Conservation (phyloP, 345 rosid genomes). For the Citrus australasica region DNA sequence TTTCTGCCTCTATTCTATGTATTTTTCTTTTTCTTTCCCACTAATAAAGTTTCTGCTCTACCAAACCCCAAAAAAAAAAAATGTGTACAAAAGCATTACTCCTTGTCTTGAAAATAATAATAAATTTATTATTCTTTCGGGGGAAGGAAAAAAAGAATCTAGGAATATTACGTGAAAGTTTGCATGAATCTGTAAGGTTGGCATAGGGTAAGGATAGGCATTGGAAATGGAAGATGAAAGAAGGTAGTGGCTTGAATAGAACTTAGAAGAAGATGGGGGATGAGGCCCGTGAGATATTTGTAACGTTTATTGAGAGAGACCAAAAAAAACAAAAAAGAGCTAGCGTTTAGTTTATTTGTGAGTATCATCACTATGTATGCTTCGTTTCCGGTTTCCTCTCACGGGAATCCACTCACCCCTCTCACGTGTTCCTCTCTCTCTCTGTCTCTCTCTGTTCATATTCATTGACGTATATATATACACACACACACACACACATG, state of each 20-base stretch:
- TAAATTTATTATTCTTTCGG: no score
- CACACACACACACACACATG: neutral
- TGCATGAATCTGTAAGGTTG: neutral
- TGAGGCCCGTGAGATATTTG: constrained; percentile 12
- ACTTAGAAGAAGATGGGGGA: neutral
- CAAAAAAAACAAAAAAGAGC: neutral
- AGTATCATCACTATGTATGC: neutral
- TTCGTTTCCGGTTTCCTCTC: constrained; percentile 28
- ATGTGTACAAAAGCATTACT: no score
- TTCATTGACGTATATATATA: neutral
- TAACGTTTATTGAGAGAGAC: constrained; percentile 7
- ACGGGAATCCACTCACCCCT: constrained; percentile 36
- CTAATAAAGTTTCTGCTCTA: no score
- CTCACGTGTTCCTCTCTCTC: constrained; percentile 20
- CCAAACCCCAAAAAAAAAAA: no score
- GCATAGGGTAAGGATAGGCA: neutral
- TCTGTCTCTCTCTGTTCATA: constrained; percentile 1
- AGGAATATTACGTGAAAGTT: neutral
- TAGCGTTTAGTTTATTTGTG: neutral
- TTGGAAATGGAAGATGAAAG: neutral
- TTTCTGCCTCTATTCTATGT: no score
- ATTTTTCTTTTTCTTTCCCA: no score
- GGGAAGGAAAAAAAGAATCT: neutral
- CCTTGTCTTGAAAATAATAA: no score
- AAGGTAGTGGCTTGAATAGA: neutral